Conservation (phyloP, 176 grass and related monocot genomes). For the Rhynchospora tenuis region DNA sequence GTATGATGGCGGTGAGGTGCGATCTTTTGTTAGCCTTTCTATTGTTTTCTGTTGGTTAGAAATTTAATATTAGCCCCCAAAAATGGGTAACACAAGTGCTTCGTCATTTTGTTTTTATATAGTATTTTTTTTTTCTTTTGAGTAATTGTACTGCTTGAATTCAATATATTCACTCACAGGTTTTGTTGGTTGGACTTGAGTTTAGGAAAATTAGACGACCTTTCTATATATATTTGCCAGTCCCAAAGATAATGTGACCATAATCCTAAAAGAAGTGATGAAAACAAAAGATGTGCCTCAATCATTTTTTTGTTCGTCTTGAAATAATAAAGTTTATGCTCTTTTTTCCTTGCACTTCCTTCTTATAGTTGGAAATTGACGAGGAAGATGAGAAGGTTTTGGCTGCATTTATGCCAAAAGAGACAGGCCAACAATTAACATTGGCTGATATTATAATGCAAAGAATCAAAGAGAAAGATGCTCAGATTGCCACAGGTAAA, state of each 20-base stretch:
- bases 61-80: background rate
- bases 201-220: background rate
- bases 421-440: slow-evolving; percentile 35
- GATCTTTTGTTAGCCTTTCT: background rate
- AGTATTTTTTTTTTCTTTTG: background rate
- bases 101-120: background rate
- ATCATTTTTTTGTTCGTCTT: background rate
- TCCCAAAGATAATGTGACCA: background rate
- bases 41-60: background rate
- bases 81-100: background rate
- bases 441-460: slow-evolving; percentile 80
- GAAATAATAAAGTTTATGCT: background rate
- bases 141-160: background rate
- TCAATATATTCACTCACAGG: background rate
- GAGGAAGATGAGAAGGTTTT: slow-evolving; percentile 86
- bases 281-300: background rate
- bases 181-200: background rate
- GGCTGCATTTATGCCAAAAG: slow-evolving; percentile 58
- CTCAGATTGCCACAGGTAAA: slow-evolving; percentile 39
- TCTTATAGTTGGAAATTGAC: slow-evolving; percentile 63
- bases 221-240: background rate
- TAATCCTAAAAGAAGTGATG: background rate
- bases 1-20: slow-evolving; percentile 61
- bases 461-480: slow-evolving; percentile 79
- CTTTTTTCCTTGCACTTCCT: background rate